Evolutionary conservation across 2,329 filamentous ascomycete genomes (phyloP).

Genomic region (Elsinoe arachidis): DNA sequence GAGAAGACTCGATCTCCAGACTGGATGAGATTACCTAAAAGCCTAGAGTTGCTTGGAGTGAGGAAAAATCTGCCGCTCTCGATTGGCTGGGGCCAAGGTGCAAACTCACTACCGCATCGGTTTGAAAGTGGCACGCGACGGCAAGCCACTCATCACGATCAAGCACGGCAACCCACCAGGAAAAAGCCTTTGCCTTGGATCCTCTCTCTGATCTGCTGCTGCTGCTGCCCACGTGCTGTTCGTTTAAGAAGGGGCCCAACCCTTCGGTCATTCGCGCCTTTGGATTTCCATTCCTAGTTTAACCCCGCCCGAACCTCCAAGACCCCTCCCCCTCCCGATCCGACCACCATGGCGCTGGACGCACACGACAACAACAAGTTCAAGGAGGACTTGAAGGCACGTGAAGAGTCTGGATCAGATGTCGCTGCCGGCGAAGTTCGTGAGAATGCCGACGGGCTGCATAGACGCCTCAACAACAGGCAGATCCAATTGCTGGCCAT

Average conservation of each 20-base stretch:
- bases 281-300: background rate
- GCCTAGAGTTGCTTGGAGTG: background rate
- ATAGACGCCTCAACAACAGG: constrained; percentile 45
- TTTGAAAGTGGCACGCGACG: constrained; percentile 11
- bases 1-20: background rate
- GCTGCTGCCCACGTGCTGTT: background rate
- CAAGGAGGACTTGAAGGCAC: constrained; percentile 8
- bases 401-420: constrained; percentile 12
- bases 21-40: constrained; percentile 3
- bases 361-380: constrained; percentile 11
- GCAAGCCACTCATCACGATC: constrained; percentile 9
- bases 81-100: background rate
- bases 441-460: constrained; percentile 30
- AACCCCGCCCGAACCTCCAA: background rate
- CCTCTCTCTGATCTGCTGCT: too few relatives aligned
- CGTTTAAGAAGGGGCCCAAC: constrained; percentile 5
- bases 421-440: constrained; percentile 21
- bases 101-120: constrained; percentile 6
- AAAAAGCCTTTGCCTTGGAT: background rate
- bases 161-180: background rate
- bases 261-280: background rate
- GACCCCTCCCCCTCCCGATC: background rate
- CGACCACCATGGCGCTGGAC: constrained; percentile 1
- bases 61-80: background rate
- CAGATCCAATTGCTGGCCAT: constrained; percentile 28